Base-by-base conservation (phyloP, 1,284 basidiomycete genomes). In the Pulchroboletus neoregius region DNA sequence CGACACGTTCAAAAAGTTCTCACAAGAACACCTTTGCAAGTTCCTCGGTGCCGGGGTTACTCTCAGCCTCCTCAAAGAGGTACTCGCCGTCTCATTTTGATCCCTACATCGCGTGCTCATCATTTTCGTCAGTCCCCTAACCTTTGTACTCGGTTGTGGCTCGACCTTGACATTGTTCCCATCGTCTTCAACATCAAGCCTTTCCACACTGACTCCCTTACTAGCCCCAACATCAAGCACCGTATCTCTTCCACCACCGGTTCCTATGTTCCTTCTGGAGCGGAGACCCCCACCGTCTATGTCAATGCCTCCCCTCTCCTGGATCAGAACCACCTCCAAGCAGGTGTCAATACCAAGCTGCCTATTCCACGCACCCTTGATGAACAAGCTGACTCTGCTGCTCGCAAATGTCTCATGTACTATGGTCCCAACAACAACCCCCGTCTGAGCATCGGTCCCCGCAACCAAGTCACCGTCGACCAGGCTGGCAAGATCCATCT, bases 181-280 rank as follows among this genome's bases (percentile, higher is more conserved):
- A 75, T 86, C 66, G 86, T 87, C 20, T 89, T 88, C 72, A 87
- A 87, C 68, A 87, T 88, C 75, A 87, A 86, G 64, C 74, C 80
- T 8, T 86, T 75, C 76, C 84, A 87, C 63, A 87, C 84, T 5
- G 85, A 88, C 56, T 86, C 84, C 4, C 57, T 80, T 33, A 85
- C 86, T 4, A 74, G 81, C 30, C 82, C 82, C 51, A 87, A 85
- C 63, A 64, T 87, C 69, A 88, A 86, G 63, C 84, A 88, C 63
- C 80, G 84, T 49, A 80, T 87, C 65, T 84, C 82, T 12, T 87
- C 84, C 42, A 84, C 82, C 23, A 82, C 81, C 1, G 83, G 80
- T 24, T 87, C 83, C 16, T 84, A 83, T 55, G 79, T 84, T 31
- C 79, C 81, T 4, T 87, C 85, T 39, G 84, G 84, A 32, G 62